Conservation (phyloP, 139 green algal genomes). For the Zygnema circumcarinatum region DNA sequence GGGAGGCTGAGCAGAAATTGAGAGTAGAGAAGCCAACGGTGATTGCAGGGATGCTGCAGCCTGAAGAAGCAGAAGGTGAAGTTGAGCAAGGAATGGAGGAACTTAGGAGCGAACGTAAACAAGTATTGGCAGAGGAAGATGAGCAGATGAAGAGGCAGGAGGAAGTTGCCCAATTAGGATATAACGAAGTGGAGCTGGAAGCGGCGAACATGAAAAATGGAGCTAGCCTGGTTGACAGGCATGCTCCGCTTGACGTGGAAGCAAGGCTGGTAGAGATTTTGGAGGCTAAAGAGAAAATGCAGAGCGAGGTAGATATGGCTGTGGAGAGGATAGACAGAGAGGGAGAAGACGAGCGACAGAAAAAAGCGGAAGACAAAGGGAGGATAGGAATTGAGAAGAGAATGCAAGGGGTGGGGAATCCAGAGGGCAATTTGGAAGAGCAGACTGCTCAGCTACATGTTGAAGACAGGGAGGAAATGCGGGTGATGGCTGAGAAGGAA, state of each 20-base stretch:
- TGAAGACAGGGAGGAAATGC: neutral
- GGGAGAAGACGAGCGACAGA: neutral
- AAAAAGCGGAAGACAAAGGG: neutral
- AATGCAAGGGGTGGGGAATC: neutral
- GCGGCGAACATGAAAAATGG: neutral
- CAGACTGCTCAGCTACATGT: too few relatives aligned
- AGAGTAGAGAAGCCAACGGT: neutral
- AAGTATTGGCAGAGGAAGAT: neutral
- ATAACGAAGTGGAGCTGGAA: neutral
- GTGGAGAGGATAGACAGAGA: conserved; percentile 7
- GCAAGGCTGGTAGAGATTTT: neutral
- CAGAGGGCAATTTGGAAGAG: too few relatives aligned
- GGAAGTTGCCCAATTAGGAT: neutral
- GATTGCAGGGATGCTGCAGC: neutral
- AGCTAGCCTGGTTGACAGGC: too few relatives aligned
- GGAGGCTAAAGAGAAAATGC: neutral
- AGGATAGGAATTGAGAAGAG: neutral
- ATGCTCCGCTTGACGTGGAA: too few relatives aligned
- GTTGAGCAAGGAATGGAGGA: neutral
- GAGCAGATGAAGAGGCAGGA: too few relatives aligned
- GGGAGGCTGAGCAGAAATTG: neutral
- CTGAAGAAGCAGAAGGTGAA: neutral
- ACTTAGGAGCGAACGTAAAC: neutral
- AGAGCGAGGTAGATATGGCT: neutral
- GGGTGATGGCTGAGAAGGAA: neutral